phyloP scores from a whole-genome alignment of 1,284 basidiomycete species.

The Melampsora americana region DNA sequence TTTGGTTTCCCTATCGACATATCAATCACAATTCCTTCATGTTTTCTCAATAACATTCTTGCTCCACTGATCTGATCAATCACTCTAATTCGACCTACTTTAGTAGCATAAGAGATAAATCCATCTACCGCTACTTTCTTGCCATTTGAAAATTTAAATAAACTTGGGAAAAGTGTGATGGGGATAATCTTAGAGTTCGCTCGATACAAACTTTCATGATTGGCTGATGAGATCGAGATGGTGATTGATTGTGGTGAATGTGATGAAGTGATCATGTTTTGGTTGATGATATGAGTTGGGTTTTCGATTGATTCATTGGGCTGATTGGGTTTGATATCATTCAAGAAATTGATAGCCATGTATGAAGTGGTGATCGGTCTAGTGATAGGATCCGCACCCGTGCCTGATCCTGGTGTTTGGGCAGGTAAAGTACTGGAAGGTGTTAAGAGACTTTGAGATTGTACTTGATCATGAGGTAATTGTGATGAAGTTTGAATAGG shows the following conservation, averaged over 20 bases:
- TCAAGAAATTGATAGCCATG: neutral
- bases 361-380: neutral
- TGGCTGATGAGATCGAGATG: constrained; percentile 7
- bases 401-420: neutral
- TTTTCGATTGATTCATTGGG: neutral
- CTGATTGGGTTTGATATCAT: neutral
- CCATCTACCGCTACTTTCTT: constrained; percentile 36
- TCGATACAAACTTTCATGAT: constrained; percentile 25
- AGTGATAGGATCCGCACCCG: neutral
- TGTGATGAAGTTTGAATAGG: no score
- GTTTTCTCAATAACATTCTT: constrained; percentile 27
- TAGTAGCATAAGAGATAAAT: constrained; percentile 38
- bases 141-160: constrained; percentile 6
- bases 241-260: constrained; percentile 19
- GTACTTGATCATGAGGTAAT: no score
- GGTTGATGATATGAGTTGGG: no score
- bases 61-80: constrained; percentile 39
- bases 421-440: neutral
- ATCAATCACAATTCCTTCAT: constrained; percentile 30
- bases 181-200: constrained; percentile 13
- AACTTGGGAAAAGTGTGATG: constrained; percentile 33
- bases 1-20: constrained; percentile 24
- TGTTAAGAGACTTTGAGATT: neutral
- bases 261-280: constrained; percentile 20
- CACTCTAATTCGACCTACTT: constrained; percentile 32